These are phyloP conservation scores for Balakata baccata DNA, from an alignment of 345 rosid genomes.

Conservation along the genomic window DNA sequence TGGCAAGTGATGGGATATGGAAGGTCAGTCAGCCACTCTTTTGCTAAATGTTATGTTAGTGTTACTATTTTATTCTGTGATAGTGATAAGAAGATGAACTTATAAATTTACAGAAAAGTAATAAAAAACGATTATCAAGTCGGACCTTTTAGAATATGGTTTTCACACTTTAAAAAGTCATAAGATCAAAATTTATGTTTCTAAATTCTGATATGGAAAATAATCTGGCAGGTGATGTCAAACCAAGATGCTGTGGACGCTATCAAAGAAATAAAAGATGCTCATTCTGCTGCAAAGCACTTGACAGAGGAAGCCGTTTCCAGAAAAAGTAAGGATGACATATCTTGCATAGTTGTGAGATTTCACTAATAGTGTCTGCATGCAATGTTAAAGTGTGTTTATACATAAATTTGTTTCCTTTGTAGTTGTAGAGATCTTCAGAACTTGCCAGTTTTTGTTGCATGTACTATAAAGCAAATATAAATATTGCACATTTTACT, in stretches of 20 bases:
- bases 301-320: slow-evolving; percentile 64
- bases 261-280: slow-evolving; percentile 58
- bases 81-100: neutral
- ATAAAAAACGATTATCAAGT: neutral
- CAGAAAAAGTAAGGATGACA: slow-evolving; percentile 81
- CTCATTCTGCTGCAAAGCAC: slow-evolving; percentile 60
- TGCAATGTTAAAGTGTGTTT: slow-evolving; percentile 5
- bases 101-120: slow-evolving; percentile 1
- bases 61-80: neutral
- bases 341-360: slow-evolving; percentile 82
- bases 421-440: slow-evolving; percentile 3
- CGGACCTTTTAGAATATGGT: neutral
- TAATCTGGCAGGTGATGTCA: slow-evolving; percentile 56
- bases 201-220: neutral
- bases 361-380: slow-evolving; percentile 38
- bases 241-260: slow-evolving; percentile 71
- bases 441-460: slow-evolving; percentile 7
- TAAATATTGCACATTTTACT: slow-evolving; percentile 1
- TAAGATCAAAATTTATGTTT: neutral
- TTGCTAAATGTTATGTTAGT: neutral
- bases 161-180: neutral
- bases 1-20: slow-evolving; percentile 97
- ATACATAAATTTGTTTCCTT: slow-evolving; percentile 17
- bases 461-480: slow-evolving; percentile 11
- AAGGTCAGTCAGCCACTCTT: slow-evolving; percentile 44